Conservation (phyloP, 768 basidiomycete genomes). For the Trametes punicea region DNA sequence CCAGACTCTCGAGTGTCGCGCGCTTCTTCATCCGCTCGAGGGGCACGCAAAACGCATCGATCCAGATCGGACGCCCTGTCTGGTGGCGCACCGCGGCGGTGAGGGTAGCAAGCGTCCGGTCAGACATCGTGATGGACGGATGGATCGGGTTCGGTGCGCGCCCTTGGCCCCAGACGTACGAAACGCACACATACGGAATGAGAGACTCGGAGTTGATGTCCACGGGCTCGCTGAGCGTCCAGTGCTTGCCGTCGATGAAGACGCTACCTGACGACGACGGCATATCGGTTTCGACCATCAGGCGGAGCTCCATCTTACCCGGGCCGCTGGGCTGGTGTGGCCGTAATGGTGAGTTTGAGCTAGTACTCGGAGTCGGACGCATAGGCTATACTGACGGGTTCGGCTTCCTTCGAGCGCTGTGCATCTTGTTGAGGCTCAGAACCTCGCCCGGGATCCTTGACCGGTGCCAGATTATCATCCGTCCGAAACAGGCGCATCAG, state of each 20-base stretch:
- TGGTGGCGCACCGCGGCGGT: conserved; percentile 10
- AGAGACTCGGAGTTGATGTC: conserved; percentile 2
- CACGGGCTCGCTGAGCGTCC: conserved; percentile 16
- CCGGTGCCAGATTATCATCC: neutral
- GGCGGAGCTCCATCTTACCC: conserved; percentile 19
- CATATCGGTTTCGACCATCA: conserved; percentile 6
- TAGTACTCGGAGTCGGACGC: neutral
- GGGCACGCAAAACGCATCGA: conserved; percentile 21
- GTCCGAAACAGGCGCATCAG: neutral
- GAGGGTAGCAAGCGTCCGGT: conserved; percentile 17
- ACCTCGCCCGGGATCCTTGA: neutral
- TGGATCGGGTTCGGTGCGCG: conserved; percentile 13
- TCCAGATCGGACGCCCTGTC: conserved; percentile 11
- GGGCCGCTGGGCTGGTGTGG: conserved; percentile 2
- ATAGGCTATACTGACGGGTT: neutral
- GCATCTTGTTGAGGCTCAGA: neutral
- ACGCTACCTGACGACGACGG: neutral
- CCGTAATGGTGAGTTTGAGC: neutral
- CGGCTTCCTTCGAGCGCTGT: neutral
- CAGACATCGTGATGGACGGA: conserved; percentile 18
- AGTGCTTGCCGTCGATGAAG: conserved; percentile 11
- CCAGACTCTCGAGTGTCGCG: conserved; percentile 22
- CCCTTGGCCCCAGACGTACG: conserved; percentile 24
- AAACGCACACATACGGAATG: conserved; percentile 19
- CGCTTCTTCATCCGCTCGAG: conserved; percentile 12